Conservation (phyloP, 345 rosid genomes). For the Hirschfeldia incana region DNA sequence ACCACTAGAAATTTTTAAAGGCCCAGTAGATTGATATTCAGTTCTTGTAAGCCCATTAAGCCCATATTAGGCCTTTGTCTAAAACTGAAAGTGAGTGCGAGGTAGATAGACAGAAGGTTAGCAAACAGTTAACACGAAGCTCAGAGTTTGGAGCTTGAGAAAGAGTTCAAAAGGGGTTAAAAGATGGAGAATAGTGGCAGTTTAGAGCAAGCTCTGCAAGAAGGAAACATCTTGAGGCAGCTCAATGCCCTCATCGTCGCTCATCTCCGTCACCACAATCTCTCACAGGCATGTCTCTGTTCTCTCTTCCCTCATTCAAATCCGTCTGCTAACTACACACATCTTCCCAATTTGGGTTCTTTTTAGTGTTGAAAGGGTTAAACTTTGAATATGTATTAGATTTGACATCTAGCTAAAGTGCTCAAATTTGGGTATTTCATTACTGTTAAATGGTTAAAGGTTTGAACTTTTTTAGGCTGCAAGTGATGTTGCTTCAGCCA, state of each 20-base stretch:
- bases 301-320: neutral
- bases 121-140: neutral
- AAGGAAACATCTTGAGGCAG: slow-evolving; percentile 65
- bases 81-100: slow-evolving; percentile 1
- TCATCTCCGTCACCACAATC: slow-evolving; percentile 79
- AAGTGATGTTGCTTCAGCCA: slow-evolving; percentile 71
- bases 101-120: neutral
- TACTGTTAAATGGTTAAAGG: neutral
- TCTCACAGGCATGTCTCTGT: slow-evolving; percentile 51
- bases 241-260: slow-evolving; percentile 80
- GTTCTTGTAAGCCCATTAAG: slow-evolving; percentile 7
- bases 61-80: neutral
- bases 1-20: neutral
- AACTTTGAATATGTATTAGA: neutral
- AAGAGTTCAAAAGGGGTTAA: neutral
- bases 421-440: neutral
- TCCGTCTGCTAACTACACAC: neutral
- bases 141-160: slow-evolving; percentile 15
- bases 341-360: neutral
- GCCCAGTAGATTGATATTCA: neutral
- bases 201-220: slow-evolving; percentile 69
- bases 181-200: slow-evolving; percentile 42
- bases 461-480: slow-evolving; percentile 60
- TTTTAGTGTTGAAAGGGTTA: neutral
- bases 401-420: slow-evolving; percentile 9